Evolutionary conservation across 164 flowering plant genomes (phyloP), one percentile per base, ranked within the genome.

Genomic region (Aristolochia contorta): DNA sequence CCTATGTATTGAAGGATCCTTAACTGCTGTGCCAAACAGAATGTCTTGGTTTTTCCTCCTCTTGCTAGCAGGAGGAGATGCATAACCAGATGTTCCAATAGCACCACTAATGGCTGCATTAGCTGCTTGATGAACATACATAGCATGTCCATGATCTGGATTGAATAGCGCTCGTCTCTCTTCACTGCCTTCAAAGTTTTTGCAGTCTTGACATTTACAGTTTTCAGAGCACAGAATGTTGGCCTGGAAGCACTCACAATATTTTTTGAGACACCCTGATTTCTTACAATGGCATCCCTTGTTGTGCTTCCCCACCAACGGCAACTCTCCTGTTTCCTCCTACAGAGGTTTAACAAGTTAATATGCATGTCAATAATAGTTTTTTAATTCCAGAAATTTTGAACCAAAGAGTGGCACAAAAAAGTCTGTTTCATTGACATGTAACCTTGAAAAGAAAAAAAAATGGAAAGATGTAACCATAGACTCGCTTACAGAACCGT

Each of bases 241-340:
- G 55, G 96, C 99, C 65, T 93, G 99, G 71, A 93, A 93, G 71
- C 99, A 93, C 62, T 93, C 99, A 56, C 97, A 93, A 67, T 93
- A 93, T 73, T 93, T 93, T 69, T 93, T 93, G 46, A 93, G 93
- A 69, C 99, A 90, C 21, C 97, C 96, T 51, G 99, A 93, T 70
- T 88, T 93, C 77, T 88, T 93, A 77, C 99, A 93, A 64, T 93
- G 91, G 62, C 99, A 93, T 60, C 99, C 99, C 69, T 93, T 93
- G 76, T 93, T 86, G 77, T 93, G 97, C 73, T 87, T 93, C 58
- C 68, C 98, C 69, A 82, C 71, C 54, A 82, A 45, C 49, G 75
- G 70, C 62, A 64, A 69, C 33, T 90, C 95, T 62, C 89, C 83
- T 21, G 78, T 65, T 61, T 88, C 89, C 69, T 85, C 96, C 95